phyloP scores from a whole-genome alignment of 345 rosid species.

The Kandelia obovata region DNA sequence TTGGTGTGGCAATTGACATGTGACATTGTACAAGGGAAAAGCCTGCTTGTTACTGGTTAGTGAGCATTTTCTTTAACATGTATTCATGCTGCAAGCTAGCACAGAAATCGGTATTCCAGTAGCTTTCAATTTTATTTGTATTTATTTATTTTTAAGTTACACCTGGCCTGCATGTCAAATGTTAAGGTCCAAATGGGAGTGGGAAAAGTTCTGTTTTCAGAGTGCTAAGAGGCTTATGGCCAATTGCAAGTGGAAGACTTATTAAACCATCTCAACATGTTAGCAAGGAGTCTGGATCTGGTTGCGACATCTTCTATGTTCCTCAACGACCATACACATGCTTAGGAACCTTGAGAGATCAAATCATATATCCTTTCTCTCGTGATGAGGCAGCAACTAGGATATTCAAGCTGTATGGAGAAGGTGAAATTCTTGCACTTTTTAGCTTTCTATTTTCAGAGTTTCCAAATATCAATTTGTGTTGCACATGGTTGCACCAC shows the following conservation, averaged over 20 bases:
- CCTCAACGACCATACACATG: constrained; percentile 96
- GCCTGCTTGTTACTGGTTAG: constrained; percentile 95
- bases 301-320: constrained; percentile 79
- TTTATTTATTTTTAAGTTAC: constrained; percentile 9
- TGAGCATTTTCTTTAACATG: constrained; percentile 15
- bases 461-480: background rate
- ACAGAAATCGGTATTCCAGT: background rate
- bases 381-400: constrained; percentile 66
- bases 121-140: background rate
- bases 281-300: constrained; percentile 48
- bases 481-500: no score
- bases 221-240: constrained; percentile 94
- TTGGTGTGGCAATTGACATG: constrained; percentile 84
- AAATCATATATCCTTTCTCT: constrained; percentile 95
- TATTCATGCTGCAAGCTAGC: no score
- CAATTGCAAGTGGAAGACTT: constrained; percentile 77
- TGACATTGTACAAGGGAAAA: constrained; percentile 67
- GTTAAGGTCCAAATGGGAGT: constrained; percentile 92
- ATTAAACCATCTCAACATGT: constrained; percentile 58
- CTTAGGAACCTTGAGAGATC: constrained; percentile 97
- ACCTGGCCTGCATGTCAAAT: constrained; percentile 26
- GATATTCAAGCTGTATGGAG: constrained; percentile 42
- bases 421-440: constrained; percentile 43
- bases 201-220: constrained; percentile 97
- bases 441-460: background rate